Conservation (phyloP, 306 rosid genomes). For the Neltuma alba region DNA sequence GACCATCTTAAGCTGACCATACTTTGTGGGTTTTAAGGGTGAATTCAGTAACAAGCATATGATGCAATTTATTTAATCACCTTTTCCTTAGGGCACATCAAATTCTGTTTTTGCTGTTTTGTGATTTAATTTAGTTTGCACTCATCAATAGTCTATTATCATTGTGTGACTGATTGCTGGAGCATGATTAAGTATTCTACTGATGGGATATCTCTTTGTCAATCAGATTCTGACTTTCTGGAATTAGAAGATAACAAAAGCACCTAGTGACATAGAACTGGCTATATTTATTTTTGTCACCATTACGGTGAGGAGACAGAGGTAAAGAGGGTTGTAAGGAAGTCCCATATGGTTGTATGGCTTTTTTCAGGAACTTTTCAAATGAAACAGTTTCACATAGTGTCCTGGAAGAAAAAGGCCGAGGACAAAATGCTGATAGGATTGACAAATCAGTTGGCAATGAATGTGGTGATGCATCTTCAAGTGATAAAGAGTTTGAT, state of each 20-base stretch:
- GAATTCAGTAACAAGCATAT: not conserved
- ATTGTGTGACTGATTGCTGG: constrained; percentile 6
- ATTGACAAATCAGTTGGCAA: constrained; percentile 59
- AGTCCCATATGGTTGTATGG: constrained; percentile 72
- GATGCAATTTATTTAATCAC: constrained; percentile 17
- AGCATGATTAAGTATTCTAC: constrained; percentile 13
- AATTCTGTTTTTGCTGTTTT: constrained; percentile 19
- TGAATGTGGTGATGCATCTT: constrained; percentile 60
- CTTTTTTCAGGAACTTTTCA: constrained; percentile 79
- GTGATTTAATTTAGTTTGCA: constrained; percentile 23
- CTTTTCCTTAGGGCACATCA: not conserved
- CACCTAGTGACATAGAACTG: constrained; percentile 28
- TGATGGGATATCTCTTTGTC: constrained; percentile 35
- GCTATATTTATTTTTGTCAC: constrained; percentile 21
- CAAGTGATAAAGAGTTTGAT: constrained; percentile 82
- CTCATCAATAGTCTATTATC: not conserved
- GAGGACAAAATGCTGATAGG: constrained; percentile 61
- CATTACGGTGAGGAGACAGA: constrained; percentile 37
- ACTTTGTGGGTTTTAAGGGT: constrained; percentile 15
- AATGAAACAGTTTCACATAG: constrained; percentile 73
- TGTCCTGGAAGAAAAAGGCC: constrained; percentile 70
- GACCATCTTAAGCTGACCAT: constrained; percentile 22
- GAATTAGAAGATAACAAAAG: constrained; percentile 44
- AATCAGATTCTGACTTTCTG: constrained; percentile 37
- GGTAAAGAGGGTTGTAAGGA: constrained; percentile 34